Conservation (phyloP, 1,284 basidiomycete genomes). For the Puccinia triticina region DNA sequence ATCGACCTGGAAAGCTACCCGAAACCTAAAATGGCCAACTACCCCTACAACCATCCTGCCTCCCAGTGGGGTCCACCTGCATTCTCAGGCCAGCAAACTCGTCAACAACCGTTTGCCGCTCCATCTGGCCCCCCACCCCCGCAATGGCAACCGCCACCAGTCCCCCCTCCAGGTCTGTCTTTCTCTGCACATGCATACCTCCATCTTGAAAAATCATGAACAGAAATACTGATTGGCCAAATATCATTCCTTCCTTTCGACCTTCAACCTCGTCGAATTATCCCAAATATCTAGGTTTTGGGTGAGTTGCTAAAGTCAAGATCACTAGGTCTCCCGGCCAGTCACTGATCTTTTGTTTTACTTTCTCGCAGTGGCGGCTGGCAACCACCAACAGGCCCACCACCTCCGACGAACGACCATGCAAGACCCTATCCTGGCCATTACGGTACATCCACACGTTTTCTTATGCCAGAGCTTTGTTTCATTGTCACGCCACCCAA, state of each 20-base stretch:
- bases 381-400: constrained; percentile 47
- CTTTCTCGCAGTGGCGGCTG: constrained; percentile 13
- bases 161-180: constrained; percentile 14
- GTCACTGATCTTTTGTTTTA: not conserved
- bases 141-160: constrained; percentile 28
- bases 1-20: no score
- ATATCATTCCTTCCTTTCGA: not conserved
- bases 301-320: not conserved
- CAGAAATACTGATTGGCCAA: not conserved
- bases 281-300: constrained; percentile 3
- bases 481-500: not conserved
- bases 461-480: not conserved
- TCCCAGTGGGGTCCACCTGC: constrained; percentile 39
- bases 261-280: not conserved
- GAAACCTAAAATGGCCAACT: constrained; percentile 44
- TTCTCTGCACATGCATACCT: not conserved
- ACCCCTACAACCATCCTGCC: constrained; percentile 41
- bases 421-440: constrained; percentile 49
- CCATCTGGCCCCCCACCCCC: constrained; percentile 42
- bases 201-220: not conserved
- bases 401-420: constrained; percentile 44
- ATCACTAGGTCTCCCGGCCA: not conserved
- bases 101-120: constrained; percentile 14
- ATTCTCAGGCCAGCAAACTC: not conserved
- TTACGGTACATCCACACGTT: constrained; percentile 21